Evolutionary conservation across 1,284 basidiomycete genomes (phyloP).

Genomic region (Naganishia liquefaciens): DNA sequence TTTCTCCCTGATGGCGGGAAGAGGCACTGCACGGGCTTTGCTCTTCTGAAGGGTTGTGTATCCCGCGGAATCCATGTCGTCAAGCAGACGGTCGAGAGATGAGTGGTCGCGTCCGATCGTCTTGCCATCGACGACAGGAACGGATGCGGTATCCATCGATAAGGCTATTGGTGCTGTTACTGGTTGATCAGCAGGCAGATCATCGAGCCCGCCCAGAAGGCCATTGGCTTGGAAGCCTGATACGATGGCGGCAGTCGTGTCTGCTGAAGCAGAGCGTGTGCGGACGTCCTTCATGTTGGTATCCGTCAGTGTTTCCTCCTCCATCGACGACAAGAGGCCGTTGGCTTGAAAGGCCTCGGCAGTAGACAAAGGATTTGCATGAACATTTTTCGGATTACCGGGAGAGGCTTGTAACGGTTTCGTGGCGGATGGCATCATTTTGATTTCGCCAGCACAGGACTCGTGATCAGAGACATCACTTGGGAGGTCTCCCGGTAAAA

Average conservation of each 20-base stretch:
- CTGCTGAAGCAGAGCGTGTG: background rate
- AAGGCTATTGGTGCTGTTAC: background rate
- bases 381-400: no score
- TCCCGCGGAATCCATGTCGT: slow-evolving; percentile 5
- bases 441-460: no score
- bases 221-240: background rate
- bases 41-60: slow-evolving; percentile 5
- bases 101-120: background rate
- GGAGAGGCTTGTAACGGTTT: no score
- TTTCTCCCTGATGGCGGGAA: background rate
- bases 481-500: background rate
- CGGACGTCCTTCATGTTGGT: no score
- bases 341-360: slow-evolving; percentile 1
- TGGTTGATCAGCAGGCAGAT: no score
- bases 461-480: no score
- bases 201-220: background rate
- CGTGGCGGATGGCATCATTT: no score
- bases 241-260: background rate
- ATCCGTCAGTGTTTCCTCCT: background rate
- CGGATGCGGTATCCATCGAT: background rate
- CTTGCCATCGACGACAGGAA: background rate
- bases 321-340: background rate
- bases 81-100: slow-evolving; percentile 5
- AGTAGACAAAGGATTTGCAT: no score
- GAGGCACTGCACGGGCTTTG: background rate